Evolutionary conservation across 2,329 filamentous ascomycete genomes (phyloP).

Genomic region (Phaeophleospora eucalypticola): DNA sequence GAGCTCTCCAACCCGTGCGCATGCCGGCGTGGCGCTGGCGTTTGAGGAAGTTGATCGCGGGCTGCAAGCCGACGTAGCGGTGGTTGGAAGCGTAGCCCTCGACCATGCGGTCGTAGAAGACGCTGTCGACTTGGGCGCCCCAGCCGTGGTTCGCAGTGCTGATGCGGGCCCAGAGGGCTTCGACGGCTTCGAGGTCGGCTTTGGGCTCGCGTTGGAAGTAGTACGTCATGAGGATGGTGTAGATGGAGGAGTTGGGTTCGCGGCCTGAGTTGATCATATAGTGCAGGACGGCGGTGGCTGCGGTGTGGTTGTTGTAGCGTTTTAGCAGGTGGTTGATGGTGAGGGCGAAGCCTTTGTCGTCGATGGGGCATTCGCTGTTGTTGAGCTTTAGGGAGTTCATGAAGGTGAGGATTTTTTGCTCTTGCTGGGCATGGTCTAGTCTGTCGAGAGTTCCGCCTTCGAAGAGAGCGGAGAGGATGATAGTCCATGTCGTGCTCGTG

Average conservation of each 20-base stretch:
- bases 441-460: constrained; percentile 45
- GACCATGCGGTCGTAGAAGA: constrained; percentile 67
- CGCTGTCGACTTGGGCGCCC: constrained; percentile 41
- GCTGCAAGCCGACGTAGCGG: constrained; percentile 45
- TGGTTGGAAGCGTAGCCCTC: constrained; percentile 57
- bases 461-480: constrained; percentile 61
- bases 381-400: constrained; percentile 56
- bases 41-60: constrained; percentile 41
- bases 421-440: constrained; percentile 48
- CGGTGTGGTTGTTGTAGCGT: constrained; percentile 41
- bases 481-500: constrained; percentile 63
- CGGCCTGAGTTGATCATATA: constrained; percentile 57
- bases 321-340: constrained; percentile 63
- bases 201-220: constrained; percentile 53
- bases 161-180: constrained; percentile 52
- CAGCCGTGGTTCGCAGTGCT: constrained; percentile 29
- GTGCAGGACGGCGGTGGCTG: constrained; percentile 58
- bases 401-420: constrained; percentile 51
- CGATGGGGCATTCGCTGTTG: constrained; percentile 47
- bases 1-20: constrained; percentile 40
- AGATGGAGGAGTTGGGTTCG: constrained; percentile 60
- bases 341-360: constrained; percentile 62
- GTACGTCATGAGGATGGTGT: constrained; percentile 68
- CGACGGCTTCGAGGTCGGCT: constrained; percentile 58
- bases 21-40: constrained; percentile 39